Conservation (phyloP, 2,329 filamentous ascomycete genomes). For the Fusarium sterilihyphosum region DNA sequence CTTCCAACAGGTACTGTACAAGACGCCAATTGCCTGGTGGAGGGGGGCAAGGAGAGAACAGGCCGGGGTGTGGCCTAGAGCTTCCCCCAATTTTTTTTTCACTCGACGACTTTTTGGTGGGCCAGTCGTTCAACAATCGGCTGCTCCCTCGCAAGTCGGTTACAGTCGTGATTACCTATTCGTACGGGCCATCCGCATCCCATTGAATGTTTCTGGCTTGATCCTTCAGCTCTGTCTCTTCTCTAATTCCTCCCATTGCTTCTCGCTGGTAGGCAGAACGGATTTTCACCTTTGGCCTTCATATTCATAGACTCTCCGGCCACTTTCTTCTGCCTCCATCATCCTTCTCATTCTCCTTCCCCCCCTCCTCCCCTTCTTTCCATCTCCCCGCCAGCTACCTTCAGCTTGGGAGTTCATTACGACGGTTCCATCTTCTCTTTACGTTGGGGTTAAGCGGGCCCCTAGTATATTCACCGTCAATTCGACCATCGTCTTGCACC, state of each 20-base stretch:
- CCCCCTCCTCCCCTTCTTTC: slow-evolving; percentile 20
- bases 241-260: slow-evolving; percentile 39
- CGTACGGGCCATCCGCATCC: slow-evolving; percentile 35
- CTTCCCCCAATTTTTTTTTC: slow-evolving; percentile 50
- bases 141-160: slow-evolving; percentile 40
- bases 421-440: slow-evolving; percentile 39
- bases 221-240: slow-evolving; percentile 34
- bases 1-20: slow-evolving; percentile 19
- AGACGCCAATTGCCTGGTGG: slow-evolving; percentile 24
- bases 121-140: slow-evolving; percentile 51
- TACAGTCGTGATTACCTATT: slow-evolving; percentile 45
- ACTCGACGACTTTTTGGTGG: slow-evolving; percentile 47
- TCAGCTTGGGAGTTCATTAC: slow-evolving; percentile 40
- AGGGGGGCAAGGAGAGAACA: slow-evolving; percentile 27
- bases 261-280: slow-evolving; percentile 43
- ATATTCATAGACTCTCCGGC: slow-evolving; percentile 39
- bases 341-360: slow-evolving; percentile 23
- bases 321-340: slow-evolving; percentile 41
- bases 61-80: slow-evolving; percentile 37
- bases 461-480: slow-evolving; percentile 37
- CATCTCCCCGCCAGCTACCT: slow-evolving; percentile 41
- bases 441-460: slow-evolving; percentile 43
- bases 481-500: slow-evolving; percentile 37
- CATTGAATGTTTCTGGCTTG: slow-evolving; percentile 19
- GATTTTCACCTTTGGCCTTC: slow-evolving; percentile 36